Evolutionary conservation across 2,329 filamentous ascomycete genomes (phyloP), one percentile per base, ranked within the genome.

Genomic region (Corniculantispora saksenae): DNA sequence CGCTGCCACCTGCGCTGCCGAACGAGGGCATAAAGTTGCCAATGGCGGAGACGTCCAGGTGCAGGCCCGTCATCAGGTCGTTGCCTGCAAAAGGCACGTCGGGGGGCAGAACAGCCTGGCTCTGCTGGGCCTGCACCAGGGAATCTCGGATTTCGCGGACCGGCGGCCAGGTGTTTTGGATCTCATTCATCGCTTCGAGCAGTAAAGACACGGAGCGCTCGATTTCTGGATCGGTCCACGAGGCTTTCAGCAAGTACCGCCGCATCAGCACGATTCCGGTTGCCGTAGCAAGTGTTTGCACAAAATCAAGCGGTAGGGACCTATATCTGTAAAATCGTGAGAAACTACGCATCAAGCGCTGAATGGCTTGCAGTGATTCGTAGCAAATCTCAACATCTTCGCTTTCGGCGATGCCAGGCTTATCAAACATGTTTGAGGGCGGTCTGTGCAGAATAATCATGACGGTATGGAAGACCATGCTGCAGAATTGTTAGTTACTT

Each of bases 391-490:
- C 77, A 9, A 84, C 77, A 45, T 82, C 81, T 65, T 83, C 80
- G 35, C 77, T 78, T 6, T 75, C 74, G 3, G 75, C 72, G 15
- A 80, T 75, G 1, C 73, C 77, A 1, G 75, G 74, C 43, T 78
- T 78, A 64, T 76, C 73, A 48, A 82, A 77, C 45, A 80, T 73
- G 57, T 81, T 78, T 3, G 75, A 78, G 1, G 82, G 81, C 2
- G 82, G 82, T 0, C 82, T 78, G 66, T 84, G 81, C 3, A 84
- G 77, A 57, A 84, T 82, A 23, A 83, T 83, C 80, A 84, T 82
- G 56, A 79, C 77, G 0, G 82, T 83, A 64, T 84, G 81, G 67
- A 83, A 84, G 19, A 80, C 70, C 77, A 84, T 81, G 67, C 75
- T 77, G 27, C 19, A 40, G 10, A 13, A 13, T 40, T 15, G 32